Percentiles rank a stretch among this genome's conserved stretches.
phyloP scores from a whole-genome alignment of 2,329 filamentous ascomycete species.

The Sarocladium kiliense region DNA sequence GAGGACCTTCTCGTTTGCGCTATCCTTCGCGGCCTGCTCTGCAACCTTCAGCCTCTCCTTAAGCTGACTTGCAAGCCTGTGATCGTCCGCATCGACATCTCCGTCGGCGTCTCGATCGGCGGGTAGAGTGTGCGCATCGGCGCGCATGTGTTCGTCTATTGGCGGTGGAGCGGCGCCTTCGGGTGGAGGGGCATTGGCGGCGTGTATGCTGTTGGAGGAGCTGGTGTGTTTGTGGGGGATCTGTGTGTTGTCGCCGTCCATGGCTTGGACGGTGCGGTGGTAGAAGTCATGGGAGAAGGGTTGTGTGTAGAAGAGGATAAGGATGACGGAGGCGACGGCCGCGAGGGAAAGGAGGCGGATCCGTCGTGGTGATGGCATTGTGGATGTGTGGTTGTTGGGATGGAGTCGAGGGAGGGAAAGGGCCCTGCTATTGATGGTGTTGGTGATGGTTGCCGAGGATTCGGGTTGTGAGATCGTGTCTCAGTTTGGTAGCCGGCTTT shows the following conservation, averaged over 20 bases:
- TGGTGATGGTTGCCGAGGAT: background rate
- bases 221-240: background rate
- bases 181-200: constrained; percentile 11
- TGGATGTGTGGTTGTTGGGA: constrained; percentile 9
- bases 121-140: constrained; percentile 32
- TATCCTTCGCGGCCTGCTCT: constrained; percentile 62
- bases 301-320: constrained; percentile 69
- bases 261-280: constrained; percentile 51
- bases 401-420: background rate
- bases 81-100: constrained; percentile 52
- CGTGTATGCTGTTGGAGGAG: constrained; percentile 5
- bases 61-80: constrained; percentile 44
- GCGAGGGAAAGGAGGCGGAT: constrained; percentile 62
- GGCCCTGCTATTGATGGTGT: no score
- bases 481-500: background rate
- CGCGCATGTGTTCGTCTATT: constrained; percentile 32
- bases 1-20: constrained; percentile 61
- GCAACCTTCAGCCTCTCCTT: constrained; percentile 61
- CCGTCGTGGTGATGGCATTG: constrained; percentile 67
- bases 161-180: constrained; percentile 5
- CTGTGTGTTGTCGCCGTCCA: constrained; percentile 31
- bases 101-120: constrained; percentile 50
- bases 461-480: background rate
- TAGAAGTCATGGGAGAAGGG: constrained; percentile 56
- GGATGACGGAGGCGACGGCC: constrained; percentile 58